phyloP scores from a whole-genome alignment of 2,329 filamentous ascomycete genomes.

The Exophiala sp. region DNA sequence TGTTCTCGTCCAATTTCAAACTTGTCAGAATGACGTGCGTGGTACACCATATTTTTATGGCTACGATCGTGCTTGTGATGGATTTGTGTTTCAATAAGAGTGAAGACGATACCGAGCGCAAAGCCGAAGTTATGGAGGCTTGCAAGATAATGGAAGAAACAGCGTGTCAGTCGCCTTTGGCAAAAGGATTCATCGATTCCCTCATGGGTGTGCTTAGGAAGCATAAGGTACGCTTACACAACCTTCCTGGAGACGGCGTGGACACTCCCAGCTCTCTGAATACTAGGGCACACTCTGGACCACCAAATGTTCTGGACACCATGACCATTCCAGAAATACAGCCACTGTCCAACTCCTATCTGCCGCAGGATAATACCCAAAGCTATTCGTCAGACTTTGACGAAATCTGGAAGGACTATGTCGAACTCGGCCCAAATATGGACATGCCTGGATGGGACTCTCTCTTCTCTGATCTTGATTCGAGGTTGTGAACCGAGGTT shows the following conservation, averaged over 20 bases:
- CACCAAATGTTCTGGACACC: neutral
- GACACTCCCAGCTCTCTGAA: neutral
- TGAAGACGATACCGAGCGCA: conserved; percentile 36
- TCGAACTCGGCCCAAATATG: conserved; percentile 20
- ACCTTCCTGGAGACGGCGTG: neutral
- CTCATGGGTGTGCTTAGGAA: conserved; percentile 37
- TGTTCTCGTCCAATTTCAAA: conserved; percentile 23
- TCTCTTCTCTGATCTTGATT: conserved; percentile 26
- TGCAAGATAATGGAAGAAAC: conserved; percentile 39
- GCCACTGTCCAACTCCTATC: neutral
- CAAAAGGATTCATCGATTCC: conserved; percentile 35
- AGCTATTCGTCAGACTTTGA: conserved; percentile 22
- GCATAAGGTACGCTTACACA: conserved; percentile 27
- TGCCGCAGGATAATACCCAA: conserved; percentile 9
- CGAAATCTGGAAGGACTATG: conserved; percentile 23
- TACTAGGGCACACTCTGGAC: neutral
- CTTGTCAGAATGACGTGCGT: conserved; percentile 30
- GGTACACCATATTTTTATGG: conserved; percentile 42
- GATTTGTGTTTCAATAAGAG: conserved; percentile 42
- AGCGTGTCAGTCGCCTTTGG: conserved; percentile 33
- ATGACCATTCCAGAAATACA: neutral
- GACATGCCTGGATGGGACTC: conserved; percentile 24
- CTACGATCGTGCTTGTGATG: conserved; percentile 38
- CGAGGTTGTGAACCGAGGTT: conserved; percentile 1
- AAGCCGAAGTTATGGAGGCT: conserved; percentile 37